These are phyloP conservation scores for Fusarium graminum DNA, from an alignment of 2,329 filamentous ascomycete species.

Conservation along the genomic window DNA sequence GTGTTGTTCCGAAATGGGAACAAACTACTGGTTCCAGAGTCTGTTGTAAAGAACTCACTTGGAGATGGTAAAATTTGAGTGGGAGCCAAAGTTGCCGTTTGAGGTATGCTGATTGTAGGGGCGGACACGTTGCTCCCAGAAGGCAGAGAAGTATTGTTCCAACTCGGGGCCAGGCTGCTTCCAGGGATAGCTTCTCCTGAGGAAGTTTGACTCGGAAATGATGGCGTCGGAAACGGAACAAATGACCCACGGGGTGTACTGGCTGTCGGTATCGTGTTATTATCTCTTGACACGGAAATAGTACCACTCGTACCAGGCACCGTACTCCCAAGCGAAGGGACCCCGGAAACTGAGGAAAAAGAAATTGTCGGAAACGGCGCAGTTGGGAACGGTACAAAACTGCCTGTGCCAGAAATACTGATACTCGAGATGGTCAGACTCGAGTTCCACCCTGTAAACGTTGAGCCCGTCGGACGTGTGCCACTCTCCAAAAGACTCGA, in stretches of 20 bases:
- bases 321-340: background rate
- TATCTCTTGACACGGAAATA: background rate
- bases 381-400: constrained; percentile 3
- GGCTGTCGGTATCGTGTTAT: constrained; percentile 4
- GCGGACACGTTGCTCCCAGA: constrained; percentile 1
- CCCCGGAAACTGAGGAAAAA: background rate
- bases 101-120: constrained; percentile 6
- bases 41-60: background rate
- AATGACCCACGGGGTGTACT: constrained; percentile 16
- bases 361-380: background rate
- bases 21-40: background rate
- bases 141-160: constrained; percentile 12
- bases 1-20: background rate
- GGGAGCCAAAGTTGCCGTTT: constrained; percentile 1
- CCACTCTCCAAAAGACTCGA: constrained; percentile 15
- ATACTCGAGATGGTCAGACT: constrained; percentile 19
- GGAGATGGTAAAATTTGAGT: constrained; percentile 4
- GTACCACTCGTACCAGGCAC: constrained; percentile 19
- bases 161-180: background rate
- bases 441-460: constrained; percentile 31
- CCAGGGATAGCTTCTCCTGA: background rate
- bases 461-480: constrained; percentile 27
- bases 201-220: background rate
- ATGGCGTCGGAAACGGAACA: constrained; percentile 3
- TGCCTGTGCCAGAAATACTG: constrained; percentile 7